Evolutionary conservation across 192 early-diverging fungal genomes (phyloP), one percentile per base, ranked within the genome.

Genomic region (Jimgerdemannia lactiflua): DNA sequence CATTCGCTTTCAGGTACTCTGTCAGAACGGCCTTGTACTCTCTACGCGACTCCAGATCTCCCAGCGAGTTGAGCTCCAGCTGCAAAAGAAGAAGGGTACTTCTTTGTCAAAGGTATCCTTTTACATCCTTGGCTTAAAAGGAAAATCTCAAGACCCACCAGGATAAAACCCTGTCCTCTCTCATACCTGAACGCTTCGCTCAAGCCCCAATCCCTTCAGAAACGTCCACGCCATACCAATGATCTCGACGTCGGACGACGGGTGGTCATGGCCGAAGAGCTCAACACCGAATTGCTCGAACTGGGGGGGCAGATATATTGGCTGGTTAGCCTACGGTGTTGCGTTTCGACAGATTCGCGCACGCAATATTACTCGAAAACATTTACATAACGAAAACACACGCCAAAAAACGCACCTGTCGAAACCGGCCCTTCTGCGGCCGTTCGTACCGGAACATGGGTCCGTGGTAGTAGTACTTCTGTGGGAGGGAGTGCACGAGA

Each of bases 261-360:
- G 80, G 74, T 90, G 84, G 18, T 76, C 64, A 17, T 83, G 72
- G 3, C 90, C 91, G 59, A 89, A 82, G 3, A 86, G 64, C 64
- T 92, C 91, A 18, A 92, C 72, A 1, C 91, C 91, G 65, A 92
- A 88, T 82, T 92, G 91, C 67, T 92, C 89, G 79, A 92, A 92
- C 87, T 92, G 75, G 19, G 3, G 3, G 4, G 7, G 70, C 17
- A 8, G n/a, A 73, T 3, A 41, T 14, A 39, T 20, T 29, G 29
- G 29, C 29, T 29, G 29, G 64, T 3, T 71, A 68, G 70, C 70
- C n/a, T 11, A 63, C 64, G 49, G 7, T 68, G 67, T 68, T 68
- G 67, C 9, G 6, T 14, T 68, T 68, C 14, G 64, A 18, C 14
- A 18, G 14, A 19, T 65, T 19, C 64, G 19, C 19, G 64, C 29